Evolutionary conservation across 345 rosid species (phyloP), one percentile per base, ranked within the genome.

Genomic region (Xanthoceras sorbifolium): DNA sequence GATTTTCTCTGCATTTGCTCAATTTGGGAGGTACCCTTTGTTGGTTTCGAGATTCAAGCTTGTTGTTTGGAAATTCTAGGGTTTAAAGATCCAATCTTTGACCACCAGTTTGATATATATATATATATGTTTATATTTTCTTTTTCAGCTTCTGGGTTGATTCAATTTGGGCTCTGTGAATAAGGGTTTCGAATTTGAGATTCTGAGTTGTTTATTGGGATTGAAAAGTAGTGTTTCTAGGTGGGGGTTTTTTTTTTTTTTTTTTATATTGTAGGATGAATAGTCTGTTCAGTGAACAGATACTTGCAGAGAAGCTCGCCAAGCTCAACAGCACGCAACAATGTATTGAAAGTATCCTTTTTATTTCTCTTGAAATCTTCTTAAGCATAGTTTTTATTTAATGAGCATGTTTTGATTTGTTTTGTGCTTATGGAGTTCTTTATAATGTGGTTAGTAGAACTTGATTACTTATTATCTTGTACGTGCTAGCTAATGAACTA

Each of bases 271-370:
- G 85, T 81, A 90, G 83, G 86, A 94, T 96, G 99, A 93, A 89
- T 93, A 93, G 90, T 83, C 90, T 89, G 38, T 96, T 92, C 84
- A 93, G 91, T 69, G 98, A 96, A 82, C 88, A 92, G 90, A 92
- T 93, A 84, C 93, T 96, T 65, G 92, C 91, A 70, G 99, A 96
- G 75, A 93, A 93, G 92, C 99, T 96, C 72, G 88, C 97, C 26
- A 92, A 96, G 95, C 97, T 93, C 89, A 92, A 93, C 83, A 86
- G 97, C 92, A 92, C 97, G 60, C 98, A 96, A 67, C 98, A 93
- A 76, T 91, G 97, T 40, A 96, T 96, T 78, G 98, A 96, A 88
- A 93, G 99, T 96, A 96, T 89, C 90, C 88, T 87, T 80, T 76
- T 72, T 69, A 71, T 26, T 46, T 46, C 5, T 26, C 65, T 74